Percentiles rank a stretch among this genome's conserved stretches.
phyloP scores from a whole-genome alignment of 176 grass and related monocot genomes.

The Areca catechu region DNA sequence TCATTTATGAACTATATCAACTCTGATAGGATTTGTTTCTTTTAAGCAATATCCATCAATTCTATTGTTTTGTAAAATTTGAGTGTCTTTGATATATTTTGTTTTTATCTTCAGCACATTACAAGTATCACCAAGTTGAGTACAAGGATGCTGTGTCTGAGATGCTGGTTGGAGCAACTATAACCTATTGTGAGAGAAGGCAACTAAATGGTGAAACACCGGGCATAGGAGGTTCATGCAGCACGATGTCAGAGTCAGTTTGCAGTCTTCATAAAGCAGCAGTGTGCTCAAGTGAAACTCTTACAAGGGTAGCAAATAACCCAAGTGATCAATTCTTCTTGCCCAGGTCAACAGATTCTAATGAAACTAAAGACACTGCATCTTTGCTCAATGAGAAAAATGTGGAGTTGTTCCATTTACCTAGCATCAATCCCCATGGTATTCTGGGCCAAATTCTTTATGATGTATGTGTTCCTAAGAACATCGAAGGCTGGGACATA shows the following conservation, averaged over 20 bases:
- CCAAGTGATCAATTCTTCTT: slow-evolving; percentile 65
- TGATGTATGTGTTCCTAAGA: slow-evolving; percentile 83
- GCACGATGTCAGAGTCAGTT: slow-evolving; percentile 67
- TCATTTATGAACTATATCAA: too few relatives aligned
- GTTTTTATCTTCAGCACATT: slow-evolving; percentile 39
- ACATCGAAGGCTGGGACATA: slow-evolving; percentile 94
- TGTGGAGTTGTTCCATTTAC: slow-evolving; percentile 33
- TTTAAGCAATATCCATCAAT: too few relatives aligned
- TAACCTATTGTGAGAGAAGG: slow-evolving; percentile 54
- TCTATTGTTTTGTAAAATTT: too few relatives aligned
- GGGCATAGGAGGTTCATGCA: slow-evolving; percentile 21
- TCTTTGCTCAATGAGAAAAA: slow-evolving; percentile 48
- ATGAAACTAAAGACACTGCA: slow-evolving; percentile 39
- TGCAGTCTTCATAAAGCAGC: slow-evolving; percentile 71
- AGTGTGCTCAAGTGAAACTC: slow-evolving; percentile 66
- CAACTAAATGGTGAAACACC: slow-evolving; percentile 27
- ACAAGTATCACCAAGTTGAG: slow-evolving; percentile 52
- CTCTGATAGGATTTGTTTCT: too few relatives aligned
- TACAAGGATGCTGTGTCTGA: slow-evolving; percentile 60
- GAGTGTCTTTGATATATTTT: slow-evolving; percentile 3
- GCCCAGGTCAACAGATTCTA: slow-evolving; percentile 42
- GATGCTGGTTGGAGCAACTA: slow-evolving; percentile 44
- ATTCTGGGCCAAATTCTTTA: slow-evolving; percentile 78
- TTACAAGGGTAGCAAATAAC: slow-evolving; percentile 45
- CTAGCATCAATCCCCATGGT: slow-evolving; percentile 74